Conservation (phyloP, 2,329 filamentous ascomycete genomes). For the Celoporthe dispersa region DNA sequence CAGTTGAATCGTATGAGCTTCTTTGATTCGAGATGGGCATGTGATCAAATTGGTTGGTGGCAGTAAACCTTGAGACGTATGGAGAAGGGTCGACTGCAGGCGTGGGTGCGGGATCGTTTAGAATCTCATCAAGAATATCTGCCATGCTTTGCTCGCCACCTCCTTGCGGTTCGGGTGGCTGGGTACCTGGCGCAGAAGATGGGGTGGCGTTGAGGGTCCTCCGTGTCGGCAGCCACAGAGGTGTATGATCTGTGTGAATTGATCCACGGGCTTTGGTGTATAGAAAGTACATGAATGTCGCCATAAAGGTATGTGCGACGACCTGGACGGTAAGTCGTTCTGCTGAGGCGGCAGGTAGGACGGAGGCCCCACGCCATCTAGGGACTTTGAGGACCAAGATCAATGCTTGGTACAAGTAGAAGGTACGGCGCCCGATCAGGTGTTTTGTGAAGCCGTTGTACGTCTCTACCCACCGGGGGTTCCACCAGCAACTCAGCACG, state of each 20-base stretch:
- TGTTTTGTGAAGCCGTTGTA: conserved; percentile 63
- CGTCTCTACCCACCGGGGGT: conserved; percentile 66
- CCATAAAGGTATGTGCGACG: conserved; percentile 59
- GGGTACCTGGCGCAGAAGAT: conserved; percentile 24
- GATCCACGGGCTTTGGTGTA: conserved; percentile 48
- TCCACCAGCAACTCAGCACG: conserved; percentile 67
- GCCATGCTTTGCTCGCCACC: conserved; percentile 49
- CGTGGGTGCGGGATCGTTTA: conserved; percentile 36
- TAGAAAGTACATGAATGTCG: conserved; percentile 55
- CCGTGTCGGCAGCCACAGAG: conserved; percentile 47
- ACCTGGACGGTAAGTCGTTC: conserved; percentile 48
- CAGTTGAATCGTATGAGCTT: conserved; percentile 20
- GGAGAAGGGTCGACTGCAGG: conserved; percentile 39
- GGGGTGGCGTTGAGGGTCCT: conserved; percentile 31
- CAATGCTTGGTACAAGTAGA: conserved; percentile 69
- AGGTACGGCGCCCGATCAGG: conserved; percentile 63
- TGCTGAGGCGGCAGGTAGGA: conserved; percentile 44
- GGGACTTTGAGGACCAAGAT: conserved; percentile 58
- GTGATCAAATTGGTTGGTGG: conserved; percentile 30
- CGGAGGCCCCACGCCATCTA: conserved; percentile 49
- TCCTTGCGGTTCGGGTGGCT: conserved; percentile 27
- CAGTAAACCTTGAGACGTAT: conserved; percentile 34
- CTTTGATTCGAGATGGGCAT: not conserved
- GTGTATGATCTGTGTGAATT: conserved; percentile 61
- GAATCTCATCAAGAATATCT: conserved; percentile 52